Evolutionary conservation across 179 eudicot genomes (phyloP), one percentile per base, ranked within the genome.

Genomic region (Beta corolliflora): DNA sequence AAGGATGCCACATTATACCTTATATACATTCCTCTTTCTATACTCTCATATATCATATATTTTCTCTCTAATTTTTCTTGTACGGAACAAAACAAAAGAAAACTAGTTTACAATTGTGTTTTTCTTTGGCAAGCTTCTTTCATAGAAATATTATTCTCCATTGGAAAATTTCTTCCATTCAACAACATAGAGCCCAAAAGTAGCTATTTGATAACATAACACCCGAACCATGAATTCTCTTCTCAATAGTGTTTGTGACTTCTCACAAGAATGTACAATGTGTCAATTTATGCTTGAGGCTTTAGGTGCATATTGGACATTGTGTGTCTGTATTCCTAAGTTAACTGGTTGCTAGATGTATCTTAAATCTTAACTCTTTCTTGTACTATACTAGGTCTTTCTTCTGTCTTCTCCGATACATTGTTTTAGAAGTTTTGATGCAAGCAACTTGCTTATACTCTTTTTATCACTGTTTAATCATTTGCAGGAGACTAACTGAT

Each of bases 401-500:
- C 9, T 29, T 31, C 7, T 25, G 9, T 18, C 29, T 70, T 46
- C 1, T 21, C 3, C 48, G 16, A 48, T 19, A 9, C 31, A 73
- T 29, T 45, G 16, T 56, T 65, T 45, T 70, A 14, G 31, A 63
- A 56, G 41, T 5, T 71, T 9, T 77, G 25, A 5, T 73, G 79
- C 50, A 60, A 41, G 18, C 54, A 56, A 60, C n/a, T 56, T 75
- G 50, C 71, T 79, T 31, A 82, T 29, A 65, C 15, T 65, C 10
- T 50, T 56, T 23, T 21, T 64, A 36, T 36, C 41, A 36, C 18
- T 74, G 19, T 56, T 12, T 7, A 9, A 1, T 29, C 18, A 76
- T n/a, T 81, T 82, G 15, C 95, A 95, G 99, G 97, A 91, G 98
- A 88, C 91, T 96, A 60, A 90, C 90, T 14, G 90, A 93, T 83